Evolutionary conservation across 345 rosid genomes (phyloP), one percentile per base, ranked within the genome.

Genomic region (Kernera saxatilis): DNA sequence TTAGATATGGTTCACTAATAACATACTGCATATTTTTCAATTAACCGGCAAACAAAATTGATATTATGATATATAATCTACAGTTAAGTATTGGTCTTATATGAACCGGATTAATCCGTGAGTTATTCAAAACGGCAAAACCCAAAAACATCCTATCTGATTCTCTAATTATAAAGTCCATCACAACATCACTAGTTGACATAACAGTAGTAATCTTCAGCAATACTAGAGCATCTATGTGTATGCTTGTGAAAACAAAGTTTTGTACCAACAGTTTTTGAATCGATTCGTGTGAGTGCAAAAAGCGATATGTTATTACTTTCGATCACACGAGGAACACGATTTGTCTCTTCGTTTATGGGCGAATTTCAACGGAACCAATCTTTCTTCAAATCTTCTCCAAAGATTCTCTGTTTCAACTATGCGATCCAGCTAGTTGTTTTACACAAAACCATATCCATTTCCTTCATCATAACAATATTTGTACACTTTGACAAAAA

Each of bases 321-420:
- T 70, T 44, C 64, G 48, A 54, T 53, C 18, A 63, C 70, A 72
- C 57, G 56, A 72, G 37, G 23, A 64, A 29, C 19, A 21, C 56
- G 59, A 9, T 73, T 73, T 65, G 72, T 65, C 72, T 65, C 77
- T 46, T 73, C 51, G 61, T 73, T 66, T 73, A 66, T 48, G 13
- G 52, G 52, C n/a, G n/a, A 73, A 56, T 73, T 65, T 57, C 60
- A 73, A 55, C 33, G 18, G 9, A 45, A 45, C 68, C 36, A 59
- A 39, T 58, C 29, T 69, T 48, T 48, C 26, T 70, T 46, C 76
- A 63, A 23, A n/a, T 56, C 36, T 69, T 55, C 52, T 29, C n/a
- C 49, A 25, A n/a, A 54, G 68, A 71, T 71, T 71, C 27, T 54
- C 39, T 64, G 44, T 10, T 73, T 44, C 14, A 46, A 48, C 43